Percentiles rank a stretch among this genome's conserved stretches.
These are phyloP conservation scores for Pisolithus microcarpus DNA, from an alignment of 768 basidiomycete genomes.

Conservation along the genomic window DNA sequence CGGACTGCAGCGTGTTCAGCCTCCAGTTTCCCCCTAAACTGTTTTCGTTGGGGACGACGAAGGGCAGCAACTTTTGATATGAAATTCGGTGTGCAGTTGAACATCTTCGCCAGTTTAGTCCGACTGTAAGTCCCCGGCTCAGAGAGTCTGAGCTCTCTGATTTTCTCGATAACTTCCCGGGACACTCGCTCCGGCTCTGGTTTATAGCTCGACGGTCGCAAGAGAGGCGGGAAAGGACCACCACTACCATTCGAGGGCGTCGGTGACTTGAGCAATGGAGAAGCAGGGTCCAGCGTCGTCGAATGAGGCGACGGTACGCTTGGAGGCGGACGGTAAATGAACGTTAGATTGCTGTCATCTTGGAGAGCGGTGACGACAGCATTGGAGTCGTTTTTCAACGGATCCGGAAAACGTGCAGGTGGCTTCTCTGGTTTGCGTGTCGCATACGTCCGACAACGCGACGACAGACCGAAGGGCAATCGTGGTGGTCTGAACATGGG, in stretches of 20 bases:
- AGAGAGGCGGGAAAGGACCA: constrained; percentile 43
- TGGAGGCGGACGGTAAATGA: constrained; percentile 82
- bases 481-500: constrained; percentile 18
- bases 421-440: constrained; percentile 34
- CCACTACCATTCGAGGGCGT: constrained; percentile 11
- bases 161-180: constrained; percentile 46
- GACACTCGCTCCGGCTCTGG: constrained; percentile 36
- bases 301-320: constrained; percentile 71
- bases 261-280: constrained; percentile 54
- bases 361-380: constrained; percentile 44
- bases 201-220: constrained; percentile 35
- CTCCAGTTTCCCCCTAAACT: constrained; percentile 38
- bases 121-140: constrained; percentile 58
- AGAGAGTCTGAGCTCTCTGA: constrained; percentile 49
- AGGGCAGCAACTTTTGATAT: constrained; percentile 60
- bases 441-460: constrained; percentile 35
- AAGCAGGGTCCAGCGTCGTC: constrained; percentile 59
- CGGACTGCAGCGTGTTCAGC: constrained; percentile 39
- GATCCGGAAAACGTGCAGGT: constrained; percentile 53
- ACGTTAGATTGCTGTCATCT: constrained; percentile 52
- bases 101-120: constrained; percentile 64
- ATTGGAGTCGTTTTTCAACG: constrained; percentile 45
- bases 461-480: constrained; percentile 10
- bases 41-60: constrained; percentile 41
- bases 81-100: constrained; percentile 64